phyloP scores from a whole-genome alignment of 129 eudicot genomes.

The Chrysanthemum makinoi region DNA sequence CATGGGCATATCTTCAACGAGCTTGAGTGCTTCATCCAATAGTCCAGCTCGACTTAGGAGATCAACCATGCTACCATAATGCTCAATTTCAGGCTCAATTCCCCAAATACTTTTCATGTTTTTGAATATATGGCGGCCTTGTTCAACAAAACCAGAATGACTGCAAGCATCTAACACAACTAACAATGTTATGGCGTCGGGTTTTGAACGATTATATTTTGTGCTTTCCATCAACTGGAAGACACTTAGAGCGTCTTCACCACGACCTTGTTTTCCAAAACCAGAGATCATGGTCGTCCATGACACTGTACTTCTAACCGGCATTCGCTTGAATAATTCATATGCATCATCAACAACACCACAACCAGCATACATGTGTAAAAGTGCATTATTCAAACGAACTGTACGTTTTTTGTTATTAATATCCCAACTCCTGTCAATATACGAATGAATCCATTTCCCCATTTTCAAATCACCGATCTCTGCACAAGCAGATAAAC shows the following conservation, averaged over 20 bases:
- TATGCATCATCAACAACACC: constrained; percentile 56
- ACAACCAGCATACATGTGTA: constrained; percentile 79
- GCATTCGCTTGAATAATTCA: constrained; percentile 44
- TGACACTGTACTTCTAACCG: constrained; percentile 41
- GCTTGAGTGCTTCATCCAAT: constrained; percentile 56
- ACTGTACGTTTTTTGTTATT: constrained; percentile 28
- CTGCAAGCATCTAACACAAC: constrained; percentile 69
- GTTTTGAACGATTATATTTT: constrained; percentile 25
- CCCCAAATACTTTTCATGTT: constrained; percentile 45
- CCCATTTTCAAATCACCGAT: constrained; percentile 66
- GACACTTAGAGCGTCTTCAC: constrained; percentile 51
- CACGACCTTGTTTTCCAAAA: constrained; percentile 70
- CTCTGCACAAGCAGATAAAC: constrained; percentile 71
- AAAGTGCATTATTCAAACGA: constrained; percentile 51
- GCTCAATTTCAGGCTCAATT: constrained; percentile 58
- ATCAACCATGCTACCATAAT: constrained; percentile 86
- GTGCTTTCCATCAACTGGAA: constrained; percentile 45
- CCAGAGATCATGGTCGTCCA: constrained; percentile 78
- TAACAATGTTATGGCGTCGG: constrained; percentile 57
- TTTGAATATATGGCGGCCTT: constrained; percentile 48
- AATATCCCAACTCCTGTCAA: constrained; percentile 19
- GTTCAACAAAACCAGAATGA: constrained; percentile 62
- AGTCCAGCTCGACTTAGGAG: constrained; percentile 66
- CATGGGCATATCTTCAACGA: constrained; percentile 61
- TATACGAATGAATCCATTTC: constrained; percentile 59